phyloP scores from a whole-genome alignment of 1,139 yeast genomes.

The Geotrichum reessii region DNA sequence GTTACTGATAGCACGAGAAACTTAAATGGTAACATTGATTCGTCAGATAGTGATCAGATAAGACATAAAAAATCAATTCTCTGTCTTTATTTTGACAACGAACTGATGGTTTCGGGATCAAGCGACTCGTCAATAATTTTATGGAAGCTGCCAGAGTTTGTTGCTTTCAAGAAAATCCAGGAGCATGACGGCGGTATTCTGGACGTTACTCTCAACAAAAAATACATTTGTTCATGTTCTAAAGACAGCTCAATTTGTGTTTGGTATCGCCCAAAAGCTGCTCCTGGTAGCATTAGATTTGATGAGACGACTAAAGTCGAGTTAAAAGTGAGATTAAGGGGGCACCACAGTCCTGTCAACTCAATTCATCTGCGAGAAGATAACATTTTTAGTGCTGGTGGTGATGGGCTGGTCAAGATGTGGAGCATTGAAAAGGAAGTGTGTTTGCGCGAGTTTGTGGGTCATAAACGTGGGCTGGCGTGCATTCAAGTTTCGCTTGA shows the following conservation, averaged over 20 bases:
- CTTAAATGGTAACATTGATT: not conserved
- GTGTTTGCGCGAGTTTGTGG: constrained; percentile 28
- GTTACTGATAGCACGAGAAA: not conserved
- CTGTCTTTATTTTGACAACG: constrained; percentile 33
- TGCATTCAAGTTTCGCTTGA: constrained; percentile 32
- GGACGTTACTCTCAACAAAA: constrained; percentile 29
- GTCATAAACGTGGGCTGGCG: constrained; percentile 38
- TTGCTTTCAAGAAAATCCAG: constrained; percentile 27
- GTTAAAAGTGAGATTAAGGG: constrained; percentile 24
- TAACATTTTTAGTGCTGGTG: constrained; percentile 36
- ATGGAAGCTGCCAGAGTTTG: constrained; percentile 30
- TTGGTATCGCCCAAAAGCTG: constrained; percentile 26
- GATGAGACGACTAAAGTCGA: constrained; percentile 9
- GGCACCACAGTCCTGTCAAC: constrained; percentile 38
- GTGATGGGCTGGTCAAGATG: constrained; percentile 33
- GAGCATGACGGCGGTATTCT: constrained; percentile 33
- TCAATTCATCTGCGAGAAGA: constrained; percentile 31
- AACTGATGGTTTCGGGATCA: constrained; percentile 36
- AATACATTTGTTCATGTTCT: constrained; percentile 34
- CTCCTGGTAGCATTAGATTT: not conserved
- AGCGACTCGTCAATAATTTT: constrained; percentile 35
- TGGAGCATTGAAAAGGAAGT: constrained; percentile 31
- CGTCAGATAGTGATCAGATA: constrained; percentile 15
- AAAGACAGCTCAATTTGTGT: constrained; percentile 34
- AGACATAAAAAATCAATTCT: constrained; percentile 35